Evolutionary conservation across 306 rosid genomes (phyloP).

Genomic region (Luffa acutangula): DNA sequence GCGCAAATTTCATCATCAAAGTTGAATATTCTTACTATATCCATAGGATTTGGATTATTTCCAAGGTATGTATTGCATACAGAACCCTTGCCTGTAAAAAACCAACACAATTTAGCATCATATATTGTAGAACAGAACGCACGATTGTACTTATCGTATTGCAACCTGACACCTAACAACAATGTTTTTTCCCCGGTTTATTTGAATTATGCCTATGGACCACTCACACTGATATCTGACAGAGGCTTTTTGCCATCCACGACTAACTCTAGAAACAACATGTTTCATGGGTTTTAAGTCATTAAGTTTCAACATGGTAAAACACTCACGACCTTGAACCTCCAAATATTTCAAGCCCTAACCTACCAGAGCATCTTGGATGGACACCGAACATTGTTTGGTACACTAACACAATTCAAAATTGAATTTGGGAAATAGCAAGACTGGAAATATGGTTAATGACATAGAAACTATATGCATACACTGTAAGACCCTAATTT

Average conservation of each 20-base stretch:
- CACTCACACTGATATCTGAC: not conserved
- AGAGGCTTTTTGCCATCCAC: not conserved
- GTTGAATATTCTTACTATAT: conserved; percentile 78
- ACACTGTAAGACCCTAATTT: not conserved
- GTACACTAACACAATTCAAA: not conserved
- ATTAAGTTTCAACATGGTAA: not conserved
- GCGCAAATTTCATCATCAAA: conserved; percentile 57
- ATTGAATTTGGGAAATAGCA: not conserved
- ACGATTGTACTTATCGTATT: not conserved
- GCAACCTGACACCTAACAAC: not conserved
- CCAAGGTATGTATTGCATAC: conserved; percentile 71
- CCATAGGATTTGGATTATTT: conserved; percentile 55
- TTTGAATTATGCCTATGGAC: not conserved
- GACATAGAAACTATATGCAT: not conserved
- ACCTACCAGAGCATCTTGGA: not conserved
- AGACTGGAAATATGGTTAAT: not conserved
- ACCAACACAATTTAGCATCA: not conserved
- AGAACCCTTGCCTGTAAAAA: conserved; percentile 56
- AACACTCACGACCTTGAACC: not conserved
- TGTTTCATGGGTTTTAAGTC: not conserved
- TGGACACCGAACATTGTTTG: not conserved
- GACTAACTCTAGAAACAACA: not conserved
- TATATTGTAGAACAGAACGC: too few relatives aligned
- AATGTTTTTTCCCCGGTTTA: not conserved
- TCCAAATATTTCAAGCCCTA: not conserved